Conservation (phyloP, 768 basidiomycete genomes). For the Lactarius sanguifluus region DNA sequence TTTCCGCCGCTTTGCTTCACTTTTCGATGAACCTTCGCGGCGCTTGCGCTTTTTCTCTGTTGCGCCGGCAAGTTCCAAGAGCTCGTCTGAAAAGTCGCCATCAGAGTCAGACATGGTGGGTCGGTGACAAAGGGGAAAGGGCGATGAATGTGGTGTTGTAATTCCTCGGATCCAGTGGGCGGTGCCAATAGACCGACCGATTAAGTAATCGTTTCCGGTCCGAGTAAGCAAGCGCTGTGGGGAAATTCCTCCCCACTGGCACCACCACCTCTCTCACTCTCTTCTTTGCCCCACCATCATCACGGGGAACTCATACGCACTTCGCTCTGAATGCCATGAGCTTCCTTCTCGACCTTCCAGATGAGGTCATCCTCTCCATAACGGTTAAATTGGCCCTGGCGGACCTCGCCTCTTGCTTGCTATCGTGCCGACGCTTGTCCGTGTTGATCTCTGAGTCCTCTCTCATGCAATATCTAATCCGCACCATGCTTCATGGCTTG, state of each 20-base stretch:
- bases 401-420: slow-evolving; percentile 10
- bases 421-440: slow-evolving; percentile 12
- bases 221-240: background rate
- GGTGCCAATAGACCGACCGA: background rate
- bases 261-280: background rate
- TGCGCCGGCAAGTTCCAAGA: slow-evolving; percentile 77
- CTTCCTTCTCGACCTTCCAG: slow-evolving; percentile 13
- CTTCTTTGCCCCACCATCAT: background rate
- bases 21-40: slow-evolving; percentile 46
- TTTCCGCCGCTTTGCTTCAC: slow-evolving; percentile 64
- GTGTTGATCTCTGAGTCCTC: slow-evolving; percentile 8
- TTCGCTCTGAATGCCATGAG: background rate
- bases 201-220: background rate
- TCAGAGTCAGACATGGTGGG: slow-evolving; percentile 50
- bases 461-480: slow-evolving; percentile 25
- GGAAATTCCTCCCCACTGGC: background rate
- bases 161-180: background rate
- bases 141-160: background rate
- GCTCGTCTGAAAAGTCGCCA: slow-evolving; percentile 62
- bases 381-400: slow-evolving; percentile 1
- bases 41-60: slow-evolving; percentile 65
- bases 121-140: slow-evolving; percentile 14
- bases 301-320: background rate
- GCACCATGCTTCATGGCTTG: slow-evolving; percentile 17
- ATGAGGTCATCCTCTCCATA: slow-evolving; percentile 18